These are phyloP conservation scores for Angophora floribunda DNA, from an alignment of 345 rosid genomes.

Conservation along the genomic window DNA sequence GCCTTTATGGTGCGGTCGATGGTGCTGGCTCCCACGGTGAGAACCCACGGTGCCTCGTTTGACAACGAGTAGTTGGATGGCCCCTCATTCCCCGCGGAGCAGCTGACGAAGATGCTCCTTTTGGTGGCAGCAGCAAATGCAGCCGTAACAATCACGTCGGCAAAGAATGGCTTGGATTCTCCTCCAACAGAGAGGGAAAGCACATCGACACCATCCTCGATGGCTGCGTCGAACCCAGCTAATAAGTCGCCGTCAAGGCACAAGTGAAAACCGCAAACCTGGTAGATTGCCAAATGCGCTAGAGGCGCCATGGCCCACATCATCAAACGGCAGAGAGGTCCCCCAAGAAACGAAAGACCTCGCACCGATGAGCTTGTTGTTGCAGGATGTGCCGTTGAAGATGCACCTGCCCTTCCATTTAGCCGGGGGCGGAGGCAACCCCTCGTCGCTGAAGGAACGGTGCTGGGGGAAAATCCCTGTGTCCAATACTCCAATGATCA, in stretches of 20 bases:
- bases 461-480: constrained; percentile 33
- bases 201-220: constrained; percentile 46
- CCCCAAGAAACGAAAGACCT: constrained; percentile 9
- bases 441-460: constrained; percentile 30
- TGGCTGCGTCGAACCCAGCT: constrained; percentile 42
- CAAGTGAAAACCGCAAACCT: constrained; percentile 9
- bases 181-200: constrained; percentile 42
- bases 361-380: constrained; percentile 57
- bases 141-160: constrained; percentile 21
- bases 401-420: constrained; percentile 46
- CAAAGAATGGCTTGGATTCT: constrained; percentile 21
- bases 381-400: constrained; percentile 24
- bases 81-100: constrained; percentile 51
- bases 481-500: constrained; percentile 42
- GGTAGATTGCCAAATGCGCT: constrained; percentile 45
- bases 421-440: constrained; percentile 31
- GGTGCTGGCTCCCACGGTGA: constrained; percentile 54
- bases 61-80: constrained; percentile 15
- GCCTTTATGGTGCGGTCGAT: constrained; percentile 43
- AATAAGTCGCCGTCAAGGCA: constrained; percentile 31
- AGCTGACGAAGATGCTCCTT: constrained; percentile 42
- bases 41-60: constrained; percentile 52
- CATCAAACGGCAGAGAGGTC: constrained; percentile 15
- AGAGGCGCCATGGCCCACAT: constrained; percentile 41
- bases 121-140: constrained; percentile 41